Evolutionary conservation across 495 filamentous ascomycete species (phyloP).

Genomic region (Physcia stellaris): DNA sequence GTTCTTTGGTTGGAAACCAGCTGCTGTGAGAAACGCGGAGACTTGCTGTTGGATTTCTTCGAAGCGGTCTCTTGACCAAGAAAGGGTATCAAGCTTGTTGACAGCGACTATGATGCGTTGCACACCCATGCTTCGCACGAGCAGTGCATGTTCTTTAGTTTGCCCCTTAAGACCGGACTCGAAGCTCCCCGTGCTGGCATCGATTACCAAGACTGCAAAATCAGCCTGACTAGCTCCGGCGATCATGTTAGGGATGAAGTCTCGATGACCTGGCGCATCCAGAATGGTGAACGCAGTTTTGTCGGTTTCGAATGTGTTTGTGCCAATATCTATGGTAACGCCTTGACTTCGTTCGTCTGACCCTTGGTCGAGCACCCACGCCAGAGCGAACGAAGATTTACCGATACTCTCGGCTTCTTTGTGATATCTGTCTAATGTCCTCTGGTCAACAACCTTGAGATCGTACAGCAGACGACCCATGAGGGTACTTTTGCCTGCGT

Average conservation of each 20-base stretch:
- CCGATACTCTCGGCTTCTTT: conserved; percentile 83
- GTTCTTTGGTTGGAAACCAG: conserved; percentile 67
- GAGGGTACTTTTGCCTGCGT: conserved; percentile 92
- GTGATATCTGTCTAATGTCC: conserved; percentile 75
- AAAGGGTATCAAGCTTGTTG: conserved; percentile 83
- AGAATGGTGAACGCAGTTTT: conserved; percentile 82
- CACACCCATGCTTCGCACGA: conserved; percentile 86
- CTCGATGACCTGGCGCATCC: conserved; percentile 85
- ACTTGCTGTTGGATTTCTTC: conserved; percentile 76
- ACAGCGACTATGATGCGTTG: conserved; percentile 76
- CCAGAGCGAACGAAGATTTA: conserved; percentile 88
- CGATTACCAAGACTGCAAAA: conserved; percentile 89
- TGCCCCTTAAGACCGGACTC: conserved; percentile 89
- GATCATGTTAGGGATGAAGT: conserved; percentile 99
- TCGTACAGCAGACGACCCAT: conserved; percentile 94
- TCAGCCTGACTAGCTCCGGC: conserved; percentile 91
- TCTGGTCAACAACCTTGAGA: conserved; percentile 70
- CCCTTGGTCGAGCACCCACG: conserved; percentile 90
- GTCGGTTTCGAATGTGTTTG: conserved; percentile 81
- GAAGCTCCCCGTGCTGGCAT: conserved; percentile 75
- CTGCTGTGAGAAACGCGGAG: conserved; percentile 62
- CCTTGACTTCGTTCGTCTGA: conserved; percentile 75
- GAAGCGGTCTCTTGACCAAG: conserved; percentile 71
- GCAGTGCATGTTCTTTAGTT: conserved; percentile 82
- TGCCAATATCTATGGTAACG: conserved; percentile 96